Conservation (phyloP, 306 rosid species). For the Potentilla sterilis region DNA sequence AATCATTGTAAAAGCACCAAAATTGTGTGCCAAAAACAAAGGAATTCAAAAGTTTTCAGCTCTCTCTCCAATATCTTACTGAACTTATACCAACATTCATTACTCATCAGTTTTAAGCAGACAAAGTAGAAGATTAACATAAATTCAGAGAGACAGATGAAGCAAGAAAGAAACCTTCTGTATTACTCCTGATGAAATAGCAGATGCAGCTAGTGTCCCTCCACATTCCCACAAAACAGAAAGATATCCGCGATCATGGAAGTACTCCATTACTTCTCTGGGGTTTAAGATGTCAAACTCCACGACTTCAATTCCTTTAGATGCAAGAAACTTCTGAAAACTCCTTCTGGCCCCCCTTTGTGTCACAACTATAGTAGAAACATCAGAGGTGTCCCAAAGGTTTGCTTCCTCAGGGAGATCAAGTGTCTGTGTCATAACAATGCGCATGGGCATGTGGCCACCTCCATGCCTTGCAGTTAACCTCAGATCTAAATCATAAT, state of each 20-base stretch:
- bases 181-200: conserved; percentile 83
- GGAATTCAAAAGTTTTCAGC: not conserved
- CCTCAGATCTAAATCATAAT: conserved; percentile 62
- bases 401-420: conserved; percentile 85
- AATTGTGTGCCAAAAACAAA: not conserved
- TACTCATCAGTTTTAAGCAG: conserved; percentile 5
- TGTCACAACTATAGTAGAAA: conserved; percentile 79
- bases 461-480: conserved; percentile 93
- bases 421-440: conserved; percentile 75
- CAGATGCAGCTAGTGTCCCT: conserved; percentile 92
- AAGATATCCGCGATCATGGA: conserved; percentile 85
- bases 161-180: conserved; percentile 55
- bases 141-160: not conserved
- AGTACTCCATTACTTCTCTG: conserved; percentile 86
- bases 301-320: conserved; percentile 93
- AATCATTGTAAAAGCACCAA: not conserved
- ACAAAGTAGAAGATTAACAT: not conserved
- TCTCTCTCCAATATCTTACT: not conserved
- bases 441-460: conserved; percentile 75
- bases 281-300: conserved; percentile 86
- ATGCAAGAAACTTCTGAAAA: conserved; percentile 90
- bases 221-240: conserved; percentile 95
- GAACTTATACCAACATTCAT: not conserved
- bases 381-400: conserved; percentile 75
- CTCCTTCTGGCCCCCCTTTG: conserved; percentile 88